Evolutionary conservation across 2,329 filamentous ascomycete genomes (phyloP).

Genomic region (Aspergillus fischeri): DNA sequence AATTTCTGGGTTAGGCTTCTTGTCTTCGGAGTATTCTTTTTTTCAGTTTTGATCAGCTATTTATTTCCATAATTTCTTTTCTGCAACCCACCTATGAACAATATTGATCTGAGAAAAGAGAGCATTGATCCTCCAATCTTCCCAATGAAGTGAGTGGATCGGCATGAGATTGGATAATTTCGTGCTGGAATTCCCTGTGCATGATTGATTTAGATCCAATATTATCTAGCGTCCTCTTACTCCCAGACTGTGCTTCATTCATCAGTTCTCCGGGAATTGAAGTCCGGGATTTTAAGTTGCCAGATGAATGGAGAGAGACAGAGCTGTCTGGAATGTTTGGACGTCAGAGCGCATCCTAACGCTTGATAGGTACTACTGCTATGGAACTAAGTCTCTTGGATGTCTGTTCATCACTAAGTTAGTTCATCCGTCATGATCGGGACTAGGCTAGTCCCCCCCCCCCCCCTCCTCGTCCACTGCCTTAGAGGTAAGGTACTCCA

Average conservation of each 20-base stretch:
- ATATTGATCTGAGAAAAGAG: not conserved
- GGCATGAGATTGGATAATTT: constrained; percentile 1
- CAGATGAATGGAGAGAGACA: not conserved
- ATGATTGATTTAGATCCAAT: not conserved
- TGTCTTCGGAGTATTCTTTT: not conserved
- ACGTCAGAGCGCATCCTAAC: not conserved
- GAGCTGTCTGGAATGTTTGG: not conserved
- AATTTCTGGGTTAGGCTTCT: not conserved
- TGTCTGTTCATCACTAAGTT: not conserved
- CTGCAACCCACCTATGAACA: not conserved
- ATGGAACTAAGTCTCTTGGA: not conserved
- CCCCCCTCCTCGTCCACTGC: not conserved
- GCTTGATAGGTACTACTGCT: not conserved
- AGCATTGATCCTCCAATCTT: not conserved
- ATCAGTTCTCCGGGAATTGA: not conserved
- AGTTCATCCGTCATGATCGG: not conserved
- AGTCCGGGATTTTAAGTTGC: not conserved
- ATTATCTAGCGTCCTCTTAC: not conserved
- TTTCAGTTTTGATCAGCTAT: not conserved
- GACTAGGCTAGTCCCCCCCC: not conserved
- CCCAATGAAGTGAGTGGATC: constrained; percentile 1
- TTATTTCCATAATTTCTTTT: not conserved
- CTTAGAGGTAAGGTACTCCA: not conserved
- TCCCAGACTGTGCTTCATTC: not conserved
- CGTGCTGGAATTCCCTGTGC: not conserved